These are phyloP conservation scores for Pharnaceum exiguum DNA, from an alignment of 148 eudicot genomes.

Conservation along the genomic window DNA sequence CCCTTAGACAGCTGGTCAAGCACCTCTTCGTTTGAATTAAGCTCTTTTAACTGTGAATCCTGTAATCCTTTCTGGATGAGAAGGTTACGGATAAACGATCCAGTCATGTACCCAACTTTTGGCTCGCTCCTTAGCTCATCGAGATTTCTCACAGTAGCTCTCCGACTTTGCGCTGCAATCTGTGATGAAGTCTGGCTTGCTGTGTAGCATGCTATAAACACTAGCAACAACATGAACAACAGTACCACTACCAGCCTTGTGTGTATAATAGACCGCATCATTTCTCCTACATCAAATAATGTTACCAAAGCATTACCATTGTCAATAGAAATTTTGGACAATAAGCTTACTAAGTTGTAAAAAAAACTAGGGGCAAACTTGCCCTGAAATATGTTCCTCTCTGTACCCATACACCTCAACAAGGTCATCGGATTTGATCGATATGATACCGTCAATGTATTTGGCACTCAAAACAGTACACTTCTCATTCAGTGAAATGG, in stretches of 20 bases:
- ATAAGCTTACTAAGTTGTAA: no score
- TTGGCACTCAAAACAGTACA: no score
- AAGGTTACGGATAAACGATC: constrained; percentile 15
- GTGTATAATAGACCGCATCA: constrained; percentile 20
- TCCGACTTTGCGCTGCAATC: background rate
- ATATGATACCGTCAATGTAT: no score
- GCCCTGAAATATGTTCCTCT: no score
- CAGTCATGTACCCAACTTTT: constrained; percentile 15
- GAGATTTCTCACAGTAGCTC: background rate
- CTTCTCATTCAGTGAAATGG: no score
- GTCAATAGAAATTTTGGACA: background rate
- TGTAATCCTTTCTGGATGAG: constrained; percentile 10
- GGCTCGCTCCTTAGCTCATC: constrained; percentile 11
- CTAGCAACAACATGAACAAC: constrained; percentile 19
- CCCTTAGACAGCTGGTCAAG: constrained; percentile 7
- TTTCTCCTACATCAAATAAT: constrained; percentile 14
- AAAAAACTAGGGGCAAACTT: no score
- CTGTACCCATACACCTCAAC: no score
- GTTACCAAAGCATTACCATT: background rate
- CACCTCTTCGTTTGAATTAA: background rate
- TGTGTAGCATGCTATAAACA: constrained; percentile 17
- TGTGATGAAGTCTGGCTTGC: constrained; percentile 25
- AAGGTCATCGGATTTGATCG: no score
- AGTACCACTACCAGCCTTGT: constrained; percentile 24
- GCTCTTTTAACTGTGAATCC: constrained; percentile 14